Percentiles rank a stretch among this genome's conserved stretches.
Conservation (phyloP, 2,329 filamentous ascomycete species). For the Penicillium janthinellum region DNA sequence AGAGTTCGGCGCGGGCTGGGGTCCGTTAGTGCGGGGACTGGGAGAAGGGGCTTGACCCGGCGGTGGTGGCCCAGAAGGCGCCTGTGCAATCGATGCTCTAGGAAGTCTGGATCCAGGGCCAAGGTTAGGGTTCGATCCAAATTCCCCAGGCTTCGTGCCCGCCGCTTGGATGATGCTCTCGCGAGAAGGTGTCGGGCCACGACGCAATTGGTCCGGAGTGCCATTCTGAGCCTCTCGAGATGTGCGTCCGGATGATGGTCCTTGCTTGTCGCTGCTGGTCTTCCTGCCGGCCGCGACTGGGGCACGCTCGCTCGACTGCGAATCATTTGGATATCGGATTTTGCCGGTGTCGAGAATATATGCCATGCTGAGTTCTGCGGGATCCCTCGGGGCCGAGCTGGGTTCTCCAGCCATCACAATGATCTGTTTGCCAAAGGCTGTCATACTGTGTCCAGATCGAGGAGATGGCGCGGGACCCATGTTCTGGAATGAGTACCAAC, state of each 20-base stretch:
- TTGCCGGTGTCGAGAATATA: conserved; percentile 95
- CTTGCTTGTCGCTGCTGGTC: conserved; percentile 49
- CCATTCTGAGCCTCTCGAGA: conserved; percentile 47
- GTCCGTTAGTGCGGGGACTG: conserved; percentile 53
- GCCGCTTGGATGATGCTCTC: conserved; percentile 44
- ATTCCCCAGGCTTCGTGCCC: conserved; percentile 31
- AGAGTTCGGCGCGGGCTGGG: conserved; percentile 32
- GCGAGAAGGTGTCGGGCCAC: conserved; percentile 45
- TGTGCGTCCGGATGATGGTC: conserved; percentile 42
- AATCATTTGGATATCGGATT: conserved; percentile 90
- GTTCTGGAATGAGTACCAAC: conserved; percentile 99
- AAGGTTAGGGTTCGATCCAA: conserved; percentile 32
- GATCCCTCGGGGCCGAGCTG: conserved; percentile 78
- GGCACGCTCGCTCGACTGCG: conserved; percentile 45
- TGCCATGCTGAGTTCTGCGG: conserved; percentile 81
- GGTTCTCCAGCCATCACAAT: conserved; percentile 93
- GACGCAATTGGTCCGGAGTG: conserved; percentile 38
- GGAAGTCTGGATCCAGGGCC: conserved; percentile 60
- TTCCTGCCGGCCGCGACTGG: conserved; percentile 44
- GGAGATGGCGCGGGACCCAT: conserved; percentile 96
- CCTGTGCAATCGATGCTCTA: conserved; percentile 60
- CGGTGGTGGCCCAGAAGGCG: conserved; percentile 65
- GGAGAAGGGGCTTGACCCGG: conserved; percentile 65
- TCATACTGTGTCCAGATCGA: conserved; percentile 97
- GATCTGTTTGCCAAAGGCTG: conserved; percentile 86